Conservation (phyloP, 352 stramenopile species). For the Globisporangium nunn region DNA sequence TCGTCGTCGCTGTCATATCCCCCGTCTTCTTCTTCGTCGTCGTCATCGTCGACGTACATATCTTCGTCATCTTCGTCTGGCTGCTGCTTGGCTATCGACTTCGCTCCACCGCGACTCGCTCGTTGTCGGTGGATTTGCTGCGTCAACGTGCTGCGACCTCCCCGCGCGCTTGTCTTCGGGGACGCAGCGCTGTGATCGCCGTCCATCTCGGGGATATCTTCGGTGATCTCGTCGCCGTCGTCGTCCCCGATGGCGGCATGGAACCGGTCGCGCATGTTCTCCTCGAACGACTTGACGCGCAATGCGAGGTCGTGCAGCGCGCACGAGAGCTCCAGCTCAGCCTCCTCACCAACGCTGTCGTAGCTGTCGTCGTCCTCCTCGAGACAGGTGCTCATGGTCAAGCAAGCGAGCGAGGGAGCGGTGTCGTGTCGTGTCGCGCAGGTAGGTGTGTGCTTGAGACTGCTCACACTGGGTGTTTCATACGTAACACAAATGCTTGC, state of each 20-base stretch:
- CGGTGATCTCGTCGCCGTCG: conserved; percentile 46
- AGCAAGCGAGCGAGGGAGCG: too few species aligned
- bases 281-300: conserved; percentile 61
- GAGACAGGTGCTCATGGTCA: conserved; percentile 5
- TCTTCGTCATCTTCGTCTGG: conserved; percentile 20
- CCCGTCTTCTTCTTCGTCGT: conserved; percentile 15
- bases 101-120: not conserved
- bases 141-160: not conserved
- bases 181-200: conserved; percentile 20
- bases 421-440: too few species aligned
- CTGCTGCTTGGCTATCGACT: conserved; percentile 25
- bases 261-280: conserved; percentile 62
- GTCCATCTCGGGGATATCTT: conserved; percentile 53
- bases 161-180: conserved; percentile 14
- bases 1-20: conserved; percentile 11
- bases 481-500: too few species aligned
- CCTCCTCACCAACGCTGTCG: conserved; percentile 65
- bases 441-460: too few species aligned
- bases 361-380: conserved; percentile 42
- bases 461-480: too few species aligned
- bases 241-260: conserved; percentile 16
- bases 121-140: not conserved
- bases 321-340: conserved; percentile 69
- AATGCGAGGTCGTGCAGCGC: conserved; percentile 60
- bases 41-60: conserved; percentile 18